phyloP scores from a whole-genome alignment of 306 rosid species.

The Vachellia pachyceras region DNA sequence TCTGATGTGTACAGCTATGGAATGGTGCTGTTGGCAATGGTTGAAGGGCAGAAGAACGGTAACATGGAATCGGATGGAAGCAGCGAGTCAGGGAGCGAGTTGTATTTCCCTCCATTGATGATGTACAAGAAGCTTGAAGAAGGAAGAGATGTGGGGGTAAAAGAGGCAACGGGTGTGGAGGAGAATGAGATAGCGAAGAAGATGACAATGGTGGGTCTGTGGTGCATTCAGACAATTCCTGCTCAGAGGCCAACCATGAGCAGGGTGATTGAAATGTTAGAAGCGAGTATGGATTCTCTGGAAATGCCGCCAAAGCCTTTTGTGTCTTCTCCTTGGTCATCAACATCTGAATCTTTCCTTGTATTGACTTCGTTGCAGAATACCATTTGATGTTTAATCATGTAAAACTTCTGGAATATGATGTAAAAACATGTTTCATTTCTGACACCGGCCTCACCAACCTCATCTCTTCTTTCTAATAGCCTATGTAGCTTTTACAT shows the following conservation, averaged over 20 bases:
- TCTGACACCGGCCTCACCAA: too few relatives aligned
- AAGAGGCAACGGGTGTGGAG: background rate
- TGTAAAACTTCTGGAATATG: background rate
- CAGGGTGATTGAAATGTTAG: constrained; percentile 49
- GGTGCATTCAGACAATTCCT: constrained; percentile 45
- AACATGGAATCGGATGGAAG: constrained; percentile 5
- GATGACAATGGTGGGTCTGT: constrained; percentile 43
- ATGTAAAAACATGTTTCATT: background rate
- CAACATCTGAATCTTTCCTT: constrained; percentile 24
- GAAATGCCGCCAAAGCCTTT: constrained; percentile 46
- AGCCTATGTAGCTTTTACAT: background rate
- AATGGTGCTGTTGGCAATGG: constrained; percentile 27
- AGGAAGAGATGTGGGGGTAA: background rate
- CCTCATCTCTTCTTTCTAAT: too few relatives aligned
- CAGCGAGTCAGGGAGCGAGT: background rate
- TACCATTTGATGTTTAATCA: background rate
- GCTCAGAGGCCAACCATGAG: constrained; percentile 39
- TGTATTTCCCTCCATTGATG: constrained; percentile 38
- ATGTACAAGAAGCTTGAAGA: constrained; percentile 32
- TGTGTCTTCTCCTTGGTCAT: constrained; percentile 23
- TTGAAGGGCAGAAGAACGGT: constrained; percentile 32
- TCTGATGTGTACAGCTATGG: constrained; percentile 43
- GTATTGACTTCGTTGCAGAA: background rate
- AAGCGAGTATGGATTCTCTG: constrained; percentile 35
- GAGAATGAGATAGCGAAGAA: constrained; percentile 37